These are phyloP conservation scores for Reticulascus tulasneorum DNA, from an alignment of 2,329 filamentous ascomycete species.

Conservation along the genomic window DNA sequence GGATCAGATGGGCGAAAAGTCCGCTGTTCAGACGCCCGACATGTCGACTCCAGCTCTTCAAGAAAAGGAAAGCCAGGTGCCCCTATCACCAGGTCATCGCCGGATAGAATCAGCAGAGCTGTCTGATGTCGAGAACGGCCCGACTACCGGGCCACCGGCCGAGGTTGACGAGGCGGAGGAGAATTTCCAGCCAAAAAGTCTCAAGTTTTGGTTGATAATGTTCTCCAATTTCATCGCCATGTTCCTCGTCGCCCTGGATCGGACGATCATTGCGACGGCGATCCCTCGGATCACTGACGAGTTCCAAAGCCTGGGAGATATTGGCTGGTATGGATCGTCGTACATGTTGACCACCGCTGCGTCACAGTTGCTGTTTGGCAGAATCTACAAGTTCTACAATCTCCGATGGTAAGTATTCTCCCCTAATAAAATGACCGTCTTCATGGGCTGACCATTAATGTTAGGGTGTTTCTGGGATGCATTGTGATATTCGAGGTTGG, in stretches of 20 bases:
- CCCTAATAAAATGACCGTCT: background rate
- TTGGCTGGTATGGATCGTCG: constrained; percentile 61
- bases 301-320: constrained; percentile 54
- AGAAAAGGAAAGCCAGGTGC: constrained; percentile 6
- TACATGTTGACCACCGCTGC: constrained; percentile 58
- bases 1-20: constrained; percentile 5
- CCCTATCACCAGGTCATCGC: no score
- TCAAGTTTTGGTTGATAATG: constrained; percentile 54
- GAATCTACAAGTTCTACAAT: constrained; percentile 47
- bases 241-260: constrained; percentile 55
- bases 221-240: constrained; percentile 50
- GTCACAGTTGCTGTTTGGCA: constrained; percentile 46
- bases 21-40: constrained; percentile 1
- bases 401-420: constrained; percentile 35
- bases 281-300: constrained; percentile 53
- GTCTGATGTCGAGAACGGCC: constrained; percentile 3
- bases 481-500: constrained; percentile 52
- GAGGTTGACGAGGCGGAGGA: constrained; percentile 18
- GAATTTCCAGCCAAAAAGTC: constrained; percentile 47
- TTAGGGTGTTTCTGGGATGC: constrained; percentile 39
- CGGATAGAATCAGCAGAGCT: constrained; percentile 7
- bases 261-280: constrained; percentile 54
- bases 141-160: background rate
- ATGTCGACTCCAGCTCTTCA: no score
- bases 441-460: background rate